Conservation (phyloP, 345 rosid species). For the Geranium brycei region DNA sequence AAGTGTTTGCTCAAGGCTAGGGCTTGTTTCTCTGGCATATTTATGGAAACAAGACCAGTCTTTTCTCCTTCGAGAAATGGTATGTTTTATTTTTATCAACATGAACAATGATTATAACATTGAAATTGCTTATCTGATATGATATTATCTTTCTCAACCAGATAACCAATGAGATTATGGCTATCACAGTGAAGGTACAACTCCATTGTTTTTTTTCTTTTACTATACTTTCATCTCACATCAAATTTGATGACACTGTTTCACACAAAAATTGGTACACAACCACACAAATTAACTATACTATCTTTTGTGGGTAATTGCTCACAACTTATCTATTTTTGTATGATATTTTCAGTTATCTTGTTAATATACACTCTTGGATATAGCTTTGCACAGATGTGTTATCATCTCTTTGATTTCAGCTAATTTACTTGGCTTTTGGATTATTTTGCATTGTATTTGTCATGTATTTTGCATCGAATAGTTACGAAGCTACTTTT, state of each 20-base stretch:
- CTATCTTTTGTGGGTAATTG: too few species aligned
- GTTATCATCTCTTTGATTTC: too few species aligned
- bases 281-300: too few species aligned
- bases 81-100: slow-evolving; percentile 22
- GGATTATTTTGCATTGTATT: too few species aligned
- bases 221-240: not conserved
- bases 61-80: slow-evolving; percentile 89
- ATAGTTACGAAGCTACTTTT: too few species aligned
- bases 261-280: too few species aligned
- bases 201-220: not conserved
- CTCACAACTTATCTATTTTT: too few species aligned
- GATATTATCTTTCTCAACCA: slow-evolving; percentile 19
- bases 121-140: slow-evolving; percentile 6
- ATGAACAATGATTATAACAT: slow-evolving; percentile 6
- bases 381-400: too few species aligned
- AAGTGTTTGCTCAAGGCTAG: slow-evolving; percentile 94
- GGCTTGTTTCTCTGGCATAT: slow-evolving; percentile 90
- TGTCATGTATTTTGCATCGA: too few species aligned
- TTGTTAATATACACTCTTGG: too few species aligned
- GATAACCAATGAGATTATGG: slow-evolving; percentile 59
- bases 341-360: too few species aligned
- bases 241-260: not conserved
- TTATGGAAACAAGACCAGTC: slow-evolving; percentile 99
- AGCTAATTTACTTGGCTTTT: too few species aligned
- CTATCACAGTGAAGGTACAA: slow-evolving; percentile 72